A percentile compares a stretch with the other conserved stretches of the same genome.
Evolutionary conservation across 202 grass and related monocot genomes (phyloP).

Genomic region (Setaria viridis): DNA sequence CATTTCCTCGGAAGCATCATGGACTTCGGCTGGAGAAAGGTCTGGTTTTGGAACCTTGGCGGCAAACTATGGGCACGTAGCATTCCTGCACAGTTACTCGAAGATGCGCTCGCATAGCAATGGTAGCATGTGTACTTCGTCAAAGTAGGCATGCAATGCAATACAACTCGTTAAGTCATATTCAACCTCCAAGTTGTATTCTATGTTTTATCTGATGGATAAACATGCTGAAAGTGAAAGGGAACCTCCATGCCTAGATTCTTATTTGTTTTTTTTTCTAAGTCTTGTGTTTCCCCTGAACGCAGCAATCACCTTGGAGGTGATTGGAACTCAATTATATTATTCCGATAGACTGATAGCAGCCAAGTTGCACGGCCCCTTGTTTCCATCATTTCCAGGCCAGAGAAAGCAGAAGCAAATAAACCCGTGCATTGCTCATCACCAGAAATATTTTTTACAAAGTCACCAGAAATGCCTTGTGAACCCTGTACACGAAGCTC

Average conservation of each 20-base stretch:
- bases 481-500: neutral
- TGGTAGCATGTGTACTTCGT: neutral
- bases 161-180: neutral
- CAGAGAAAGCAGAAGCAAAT: slow-evolving; percentile 42
- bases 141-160: neutral
- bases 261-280: too few relatives aligned
- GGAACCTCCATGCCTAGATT: neutral
- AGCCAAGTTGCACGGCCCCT: slow-evolving; percentile 30
- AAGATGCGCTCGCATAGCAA: neutral
- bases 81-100: neutral
- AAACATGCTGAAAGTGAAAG: neutral
- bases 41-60: slow-evolving; percentile 13
- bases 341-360: neutral
- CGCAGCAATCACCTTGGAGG: neutral
- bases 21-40: neutral
- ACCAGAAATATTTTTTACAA: neutral
- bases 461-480: neutral
- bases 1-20: slow-evolving; percentile 32
- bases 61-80: slow-evolving; percentile 41
- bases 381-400: slow-evolving; percentile 21
- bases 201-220: neutral
- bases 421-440: neutral
- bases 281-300: neutral
- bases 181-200: slow-evolving; percentile 1
- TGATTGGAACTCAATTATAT: slow-evolving; percentile 18